Evolutionary conservation across 1,139 yeast species (phyloP).

Genomic region (Candida pseudoviswanathii): DNA sequence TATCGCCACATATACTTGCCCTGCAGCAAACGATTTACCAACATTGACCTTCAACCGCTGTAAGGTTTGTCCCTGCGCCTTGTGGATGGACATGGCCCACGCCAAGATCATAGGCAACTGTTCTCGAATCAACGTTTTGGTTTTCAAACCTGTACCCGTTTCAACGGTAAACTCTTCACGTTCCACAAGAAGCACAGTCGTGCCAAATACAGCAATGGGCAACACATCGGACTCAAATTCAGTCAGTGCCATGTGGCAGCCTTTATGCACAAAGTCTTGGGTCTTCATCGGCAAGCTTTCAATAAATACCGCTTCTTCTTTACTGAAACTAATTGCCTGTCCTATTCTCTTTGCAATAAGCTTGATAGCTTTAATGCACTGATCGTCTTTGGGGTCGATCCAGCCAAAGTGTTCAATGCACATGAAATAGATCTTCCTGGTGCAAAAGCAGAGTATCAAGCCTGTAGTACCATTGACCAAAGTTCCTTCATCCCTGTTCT

Average conservation of each 20-base stretch:
- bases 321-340: slow-evolving; percentile 26
- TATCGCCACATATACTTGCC: slow-evolving; percentile 93
- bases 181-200: slow-evolving; percentile 48
- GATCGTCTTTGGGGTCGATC: slow-evolving; percentile 23
- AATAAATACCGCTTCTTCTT: slow-evolving; percentile 45
- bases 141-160: background rate
- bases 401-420: slow-evolving; percentile 30
- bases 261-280: slow-evolving; percentile 29
- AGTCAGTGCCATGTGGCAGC: slow-evolving; percentile 21
- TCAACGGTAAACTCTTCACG: slow-evolving; percentile 72
- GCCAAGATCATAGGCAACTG: slow-evolving; percentile 88
- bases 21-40: slow-evolving; percentile 66
- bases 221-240: slow-evolving; percentile 33
- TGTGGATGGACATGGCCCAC: slow-evolving; percentile 95
- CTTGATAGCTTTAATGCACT: slow-evolving; percentile 29
- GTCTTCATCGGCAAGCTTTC: slow-evolving; percentile 29
- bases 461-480: slow-evolving; percentile 64
- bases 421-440: slow-evolving; percentile 28
- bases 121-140: slow-evolving; percentile 18
- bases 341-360: slow-evolving; percentile 32
- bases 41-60: slow-evolving; percentile 38
- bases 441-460: slow-evolving; percentile 64
- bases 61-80: slow-evolving; percentile 95
- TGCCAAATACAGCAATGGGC: slow-evolving; percentile 60
- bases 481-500: slow-evolving; percentile 39